Evolutionary conservation across 768 basidiomycete genomes (phyloP), one percentile per base, ranked within the genome.

Genomic region (Leccinellum rugosiceps): DNA sequence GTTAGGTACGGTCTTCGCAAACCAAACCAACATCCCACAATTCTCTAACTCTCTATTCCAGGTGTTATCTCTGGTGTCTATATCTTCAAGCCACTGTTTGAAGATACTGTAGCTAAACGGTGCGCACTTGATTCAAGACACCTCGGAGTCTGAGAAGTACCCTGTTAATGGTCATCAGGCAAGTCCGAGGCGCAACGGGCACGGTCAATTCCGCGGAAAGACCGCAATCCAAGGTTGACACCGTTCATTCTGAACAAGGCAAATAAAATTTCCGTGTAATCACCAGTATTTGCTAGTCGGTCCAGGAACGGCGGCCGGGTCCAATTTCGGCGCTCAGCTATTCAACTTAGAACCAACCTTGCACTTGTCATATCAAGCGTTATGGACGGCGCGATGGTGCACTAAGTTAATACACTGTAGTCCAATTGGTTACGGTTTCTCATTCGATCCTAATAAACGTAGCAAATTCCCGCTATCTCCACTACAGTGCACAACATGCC

Each of bases 41-140:
- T 15, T 25, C 15, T 25, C 45, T 66, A 10, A 57, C 49, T n/a
- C 14, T 21, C 46, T 46, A 19, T 57, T 50, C 14, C 59, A 88
- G 87, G 87, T 30, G 68, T 86, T 51, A 61, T 77, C 26, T 86
- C 87, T 13, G 87, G 87, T 9, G 66, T 86, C 21, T 87, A 88
- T 66, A 83, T 87, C 52, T 88, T 88, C 73, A 78, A 80, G 63
- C 86, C 86, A 26, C 44, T 75, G 19, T 58, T 80, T 10, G 69
- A 72, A 43, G 50, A 53, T 31, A 58, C 41, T 6, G 23, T 25
- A 46, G 48, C 57, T 28, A 49, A 44, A 38, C 49, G 48, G 71
- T 72, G 57, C 51, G 63, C 30, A 17, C 11, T 47, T 45, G 25
- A 35, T 25, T 32, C 3, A 28, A 32, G 25, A 13, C 19, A 3